Base-by-base conservation (phyloP, 805 yeast genomes). In the Isabelozyma pseudorhagii region DNA sequence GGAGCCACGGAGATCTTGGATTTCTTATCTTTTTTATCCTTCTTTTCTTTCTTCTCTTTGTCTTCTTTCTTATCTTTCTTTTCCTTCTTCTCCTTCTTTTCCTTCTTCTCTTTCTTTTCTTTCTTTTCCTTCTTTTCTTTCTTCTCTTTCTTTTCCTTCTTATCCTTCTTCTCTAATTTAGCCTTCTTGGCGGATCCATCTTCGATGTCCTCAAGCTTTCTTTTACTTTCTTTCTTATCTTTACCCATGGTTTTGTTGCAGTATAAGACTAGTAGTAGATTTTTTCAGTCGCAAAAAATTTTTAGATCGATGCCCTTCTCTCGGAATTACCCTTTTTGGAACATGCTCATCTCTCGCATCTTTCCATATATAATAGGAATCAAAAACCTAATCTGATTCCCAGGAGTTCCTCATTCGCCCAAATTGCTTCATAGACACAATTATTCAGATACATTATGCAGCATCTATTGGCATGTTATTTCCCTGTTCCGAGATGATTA, bases 71-170 rank as follows among this genome's bases (percentile, higher is more conserved):
- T 63, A 13, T 60, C 64, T 50, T 61, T 64, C 60, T 65, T 63
- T 7, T 64, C 66, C 48, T 56, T 58, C 57, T 60, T 57, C 5
- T 64, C 65, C 49, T 60, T 61, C 54, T 62, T 61, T 3, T 60
- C 65, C 49, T 61, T 61, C 59, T 59, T 57, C 9, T 57, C 58
- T 49, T 54, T 58, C 54, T 58, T 58, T 15, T 62, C 64, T 40
- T 60, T 66, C 51, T 66, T 61, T 31, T 64, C 71, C 51, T 62
- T 66, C 63, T 62, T 64, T 7, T 68, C 69, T 53, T 73, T 71
- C 63, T 75, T 70, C 4, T 71, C 70, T 50, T 67, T 66, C 58
- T 68, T 67, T n/a, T 48, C 54, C 44, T 21, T 15, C 17, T 15
- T 15, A 15, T 15, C 17, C 51, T 66, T 66, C 58, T 68, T 67